Evolutionary conservation across 2,329 filamentous ascomycete species (phyloP).

Genomic region (Phialophora expanda): DNA sequence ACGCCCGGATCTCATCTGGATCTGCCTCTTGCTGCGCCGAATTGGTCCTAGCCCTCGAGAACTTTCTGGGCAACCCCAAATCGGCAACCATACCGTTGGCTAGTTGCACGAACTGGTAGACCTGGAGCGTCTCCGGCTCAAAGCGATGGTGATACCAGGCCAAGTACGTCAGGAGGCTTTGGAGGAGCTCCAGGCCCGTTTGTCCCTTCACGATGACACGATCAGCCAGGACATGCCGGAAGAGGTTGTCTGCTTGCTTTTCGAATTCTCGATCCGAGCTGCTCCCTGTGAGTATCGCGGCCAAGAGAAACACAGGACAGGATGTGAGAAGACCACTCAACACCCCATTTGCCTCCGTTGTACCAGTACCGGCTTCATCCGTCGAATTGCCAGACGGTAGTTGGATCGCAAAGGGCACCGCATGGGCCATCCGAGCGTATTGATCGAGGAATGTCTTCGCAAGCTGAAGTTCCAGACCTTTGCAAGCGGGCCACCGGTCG

Average conservation of each 20-base stretch:
- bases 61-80: constrained; percentile 36
- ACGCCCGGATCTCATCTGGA: constrained; percentile 21
- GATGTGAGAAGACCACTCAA: not conserved
- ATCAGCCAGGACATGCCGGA: constrained; percentile 28
- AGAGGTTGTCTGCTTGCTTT: constrained; percentile 22
- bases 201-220: constrained; percentile 64
- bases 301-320: constrained; percentile 20
- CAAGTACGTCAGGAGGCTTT: constrained; percentile 63
- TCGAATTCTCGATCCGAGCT: constrained; percentile 20
- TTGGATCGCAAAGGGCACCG: constrained; percentile 23
- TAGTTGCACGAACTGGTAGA: constrained; percentile 44
- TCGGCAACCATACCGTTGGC: constrained; percentile 44
- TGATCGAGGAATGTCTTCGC: constrained; percentile 13
- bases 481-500: constrained; percentile 18
- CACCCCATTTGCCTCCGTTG: not conserved
- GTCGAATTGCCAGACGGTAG: not conserved
- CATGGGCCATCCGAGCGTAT: constrained; percentile 12
- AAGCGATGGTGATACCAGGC: constrained; percentile 57
- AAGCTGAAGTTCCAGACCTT: not conserved
- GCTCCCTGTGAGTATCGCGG: constrained; percentile 25
- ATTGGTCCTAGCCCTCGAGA: not conserved
- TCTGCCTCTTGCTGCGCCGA: not conserved
- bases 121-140: constrained; percentile 41
- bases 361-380: not conserved
- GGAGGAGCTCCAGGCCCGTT: constrained; percentile 61